These are phyloP conservation scores for Annulohypoxylon nitens DNA, from an alignment of 495 filamentous ascomycete genomes.

Conservation along the genomic window DNA sequence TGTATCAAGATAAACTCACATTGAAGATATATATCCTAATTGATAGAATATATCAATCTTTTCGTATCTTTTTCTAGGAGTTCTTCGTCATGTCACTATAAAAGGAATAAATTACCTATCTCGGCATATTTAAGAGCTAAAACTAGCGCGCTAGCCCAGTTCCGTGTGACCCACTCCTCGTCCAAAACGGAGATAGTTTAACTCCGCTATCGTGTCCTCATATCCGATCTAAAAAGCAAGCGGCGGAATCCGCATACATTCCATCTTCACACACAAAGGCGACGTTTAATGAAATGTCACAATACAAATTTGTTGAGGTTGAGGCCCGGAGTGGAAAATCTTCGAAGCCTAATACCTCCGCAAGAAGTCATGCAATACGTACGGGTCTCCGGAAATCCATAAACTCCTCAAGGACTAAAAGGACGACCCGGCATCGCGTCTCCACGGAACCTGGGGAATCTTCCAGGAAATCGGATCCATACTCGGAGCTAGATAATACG, in stretches of 20 bases:
- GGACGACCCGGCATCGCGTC: neutral
- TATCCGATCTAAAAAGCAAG: neutral
- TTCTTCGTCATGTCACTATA: too few species aligned
- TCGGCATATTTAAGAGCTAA: too few species aligned
- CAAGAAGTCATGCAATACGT: constrained; percentile 3
- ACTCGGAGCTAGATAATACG: neutral
- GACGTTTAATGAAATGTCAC: neutral
- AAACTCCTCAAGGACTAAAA: neutral
- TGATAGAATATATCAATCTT: too few species aligned
- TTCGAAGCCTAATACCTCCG: neutral
- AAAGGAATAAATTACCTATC: too few species aligned
- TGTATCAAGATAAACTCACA: too few species aligned
- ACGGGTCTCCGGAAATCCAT: neutral
- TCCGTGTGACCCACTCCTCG: too few species aligned
- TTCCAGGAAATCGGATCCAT: neutral
- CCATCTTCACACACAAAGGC: neutral
- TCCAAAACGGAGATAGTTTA: neutral
- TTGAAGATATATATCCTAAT: too few species aligned
- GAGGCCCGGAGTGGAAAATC: neutral
- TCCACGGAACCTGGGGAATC: neutral
- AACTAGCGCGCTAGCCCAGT: too few species aligned
- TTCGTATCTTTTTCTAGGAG: too few species aligned
- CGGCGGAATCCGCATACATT: neutral
- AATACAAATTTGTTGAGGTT: neutral
- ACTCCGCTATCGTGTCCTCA: neutral